Evolutionary conservation across 495 filamentous ascomycete species (phyloP), one percentile per base, ranked within the genome.

Genomic region (Tuber indicum): DNA sequence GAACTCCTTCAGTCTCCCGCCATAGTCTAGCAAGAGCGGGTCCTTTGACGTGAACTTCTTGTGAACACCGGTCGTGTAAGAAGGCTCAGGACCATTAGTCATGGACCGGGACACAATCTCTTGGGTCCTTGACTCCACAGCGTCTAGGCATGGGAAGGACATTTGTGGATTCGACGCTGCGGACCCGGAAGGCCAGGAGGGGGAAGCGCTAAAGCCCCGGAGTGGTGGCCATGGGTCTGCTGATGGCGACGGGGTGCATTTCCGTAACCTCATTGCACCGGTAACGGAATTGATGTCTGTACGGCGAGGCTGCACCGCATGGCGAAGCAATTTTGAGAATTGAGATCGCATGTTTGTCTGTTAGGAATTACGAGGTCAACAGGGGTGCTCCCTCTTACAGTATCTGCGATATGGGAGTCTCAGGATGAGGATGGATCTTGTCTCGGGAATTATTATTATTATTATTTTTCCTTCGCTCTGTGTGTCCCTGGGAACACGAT

Each of bases 141-240:
- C 93, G 83, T 99, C 96, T 17, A 99, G 91, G 83, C 96, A 99
- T 7, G 96, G 96, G 81, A 99, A 99, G 26, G 92, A 90, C 86
- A 99, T 91, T 71, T 94, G 92, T 3, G 96, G 94, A 82, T 98
- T 99, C 26, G 94, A 93, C 39, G 81, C 70, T 19, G 72, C 23
- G 23, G 47, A 71, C 21, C 72, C 79, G 9, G 79, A 71, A n/a
- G 47, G 70, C 6, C 21, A 39, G 8, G 42, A 23, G 6, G 72
- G 14, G 52, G 70, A 78, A 44, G 49, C 44, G 44, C 32, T 16
- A 66, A 81, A 75, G 46, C 23, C 8, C 21, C 72, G 75, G 73
- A 32, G 43, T 36, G 58, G 58, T 14, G 14, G 58, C 58, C 58
- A 66, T 66, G 26, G 58, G 58, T 6, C 14, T 6, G 14, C 3